phyloP scores from a whole-genome alignment of 225 moss, liverwort and hornwort genomes.

The Sphagnum contortum region DNA sequence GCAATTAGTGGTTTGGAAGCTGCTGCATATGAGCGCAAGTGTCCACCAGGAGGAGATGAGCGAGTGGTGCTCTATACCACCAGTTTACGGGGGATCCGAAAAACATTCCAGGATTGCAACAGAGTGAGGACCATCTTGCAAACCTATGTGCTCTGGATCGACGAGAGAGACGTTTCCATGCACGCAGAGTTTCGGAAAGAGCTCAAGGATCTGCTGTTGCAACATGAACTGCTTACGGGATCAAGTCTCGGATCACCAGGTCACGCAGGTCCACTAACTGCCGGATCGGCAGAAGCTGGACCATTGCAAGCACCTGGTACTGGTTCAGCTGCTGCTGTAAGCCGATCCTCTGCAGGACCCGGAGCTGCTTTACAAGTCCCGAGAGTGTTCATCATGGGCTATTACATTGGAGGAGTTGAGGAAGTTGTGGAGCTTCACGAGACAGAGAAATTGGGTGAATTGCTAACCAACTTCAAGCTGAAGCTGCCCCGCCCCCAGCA shows the following conservation, averaged over 20 bases:
- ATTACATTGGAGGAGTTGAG: slow-evolving; percentile 39
- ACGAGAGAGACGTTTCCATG: too few relatives aligned
- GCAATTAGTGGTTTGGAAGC: too few relatives aligned
- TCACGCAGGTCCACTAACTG: slow-evolving; percentile 14
- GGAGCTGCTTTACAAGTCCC: slow-evolving; percentile 22
- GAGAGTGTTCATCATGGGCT: slow-evolving; percentile 42
- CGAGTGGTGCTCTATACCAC: too few relatives aligned
- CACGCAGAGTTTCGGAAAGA: too few relatives aligned
- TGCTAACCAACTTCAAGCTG: slow-evolving; percentile 28
- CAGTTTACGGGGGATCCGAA: too few relatives aligned
- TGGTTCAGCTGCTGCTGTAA: neutral
- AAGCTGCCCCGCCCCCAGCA: too few relatives aligned
- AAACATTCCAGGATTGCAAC: too few relatives aligned
- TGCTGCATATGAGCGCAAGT: too few relatives aligned
- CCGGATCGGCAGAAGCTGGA: slow-evolving; percentile 26
- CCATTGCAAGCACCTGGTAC: slow-evolving; percentile 17
- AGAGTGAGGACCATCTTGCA: too few relatives aligned
- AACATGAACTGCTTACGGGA: slow-evolving; percentile 20
- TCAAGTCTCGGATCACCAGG: slow-evolving; percentile 13
- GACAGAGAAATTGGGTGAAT: slow-evolving; percentile 33
- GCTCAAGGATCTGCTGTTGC: slow-evolving; percentile 2
- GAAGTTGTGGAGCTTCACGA: slow-evolving; percentile 32
- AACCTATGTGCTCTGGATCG: too few relatives aligned
- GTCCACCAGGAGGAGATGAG: too few relatives aligned
- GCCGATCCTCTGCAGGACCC: slow-evolving; percentile 1